phyloP scores from a whole-genome alignment of 1,284 basidiomycete species.

The Heterobasidion annosum region DNA sequence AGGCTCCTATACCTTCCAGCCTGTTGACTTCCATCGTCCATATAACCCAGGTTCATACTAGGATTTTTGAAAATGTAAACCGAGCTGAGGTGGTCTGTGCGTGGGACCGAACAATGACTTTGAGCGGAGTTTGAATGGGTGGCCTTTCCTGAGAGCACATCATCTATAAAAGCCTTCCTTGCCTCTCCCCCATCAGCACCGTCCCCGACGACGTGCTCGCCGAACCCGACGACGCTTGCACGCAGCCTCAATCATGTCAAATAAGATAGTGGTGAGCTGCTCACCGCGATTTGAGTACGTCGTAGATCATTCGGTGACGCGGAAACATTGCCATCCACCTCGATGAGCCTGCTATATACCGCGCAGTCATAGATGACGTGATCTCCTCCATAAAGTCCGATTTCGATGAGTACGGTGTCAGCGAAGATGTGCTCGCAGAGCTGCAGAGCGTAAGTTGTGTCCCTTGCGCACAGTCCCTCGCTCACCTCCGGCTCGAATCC shows the following conservation, averaged over 20 bases:
- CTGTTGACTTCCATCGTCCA: neutral
- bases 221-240: constrained; percentile 22
- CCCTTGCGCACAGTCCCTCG: neutral
- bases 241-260: constrained; percentile 49
- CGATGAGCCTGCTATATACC: constrained; percentile 85
- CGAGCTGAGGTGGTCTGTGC: constrained; percentile 28
- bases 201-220: constrained; percentile 21
- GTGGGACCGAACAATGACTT: constrained; percentile 27
- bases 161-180: constrained; percentile 39
- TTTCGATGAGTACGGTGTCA: constrained; percentile 95
- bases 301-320: constrained; percentile 47
- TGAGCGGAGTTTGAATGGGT: constrained; percentile 25
- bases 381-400: constrained; percentile 83
- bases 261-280: constrained; percentile 88
- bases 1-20: no score
- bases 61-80: no score
- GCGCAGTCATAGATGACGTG: constrained; percentile 95
- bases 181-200: constrained; percentile 25
- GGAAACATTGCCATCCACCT: constrained; percentile 10
- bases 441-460: constrained; percentile 69
- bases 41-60: neutral
- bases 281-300: constrained; percentile 45
- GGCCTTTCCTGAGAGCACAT: constrained; percentile 28
- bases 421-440: constrained; percentile 84
- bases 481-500: neutral